phyloP scores from a whole-genome alignment of 2,329 filamentous ascomycete genomes.

The Arthrobotrys pseudoclavata region DNA sequence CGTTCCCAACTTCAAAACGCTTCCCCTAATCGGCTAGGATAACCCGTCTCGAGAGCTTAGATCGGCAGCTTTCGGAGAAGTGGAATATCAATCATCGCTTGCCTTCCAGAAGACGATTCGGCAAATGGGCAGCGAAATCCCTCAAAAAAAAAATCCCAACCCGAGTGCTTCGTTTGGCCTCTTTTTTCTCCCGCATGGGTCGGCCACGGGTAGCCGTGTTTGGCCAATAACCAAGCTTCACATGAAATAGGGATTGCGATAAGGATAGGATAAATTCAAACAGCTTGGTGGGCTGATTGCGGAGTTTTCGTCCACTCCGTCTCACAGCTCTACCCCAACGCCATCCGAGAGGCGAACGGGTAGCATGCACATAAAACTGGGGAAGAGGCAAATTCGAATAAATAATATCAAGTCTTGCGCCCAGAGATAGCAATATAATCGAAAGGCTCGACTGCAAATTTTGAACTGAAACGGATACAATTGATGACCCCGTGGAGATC shows the following conservation, averaged over 20 bases:
- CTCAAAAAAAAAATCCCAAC: conserved; percentile 35
- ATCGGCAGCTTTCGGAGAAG: conserved; percentile 59
- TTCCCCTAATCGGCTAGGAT: conserved; percentile 57
- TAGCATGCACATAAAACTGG: conserved; percentile 27
- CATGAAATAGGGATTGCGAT: conserved; percentile 30
- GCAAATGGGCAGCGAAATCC: conserved; percentile 49
- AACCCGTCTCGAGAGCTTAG: conserved; percentile 53
- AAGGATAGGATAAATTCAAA: conserved; percentile 56
- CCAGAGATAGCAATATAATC: conserved; percentile 17
- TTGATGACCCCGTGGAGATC: conserved; percentile 31
- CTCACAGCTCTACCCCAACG: conserved; percentile 28
- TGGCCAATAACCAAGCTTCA: conserved; percentile 49
- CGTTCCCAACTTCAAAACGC: conserved; percentile 40
- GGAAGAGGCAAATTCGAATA: conserved; percentile 15
- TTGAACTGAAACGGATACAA: conserved; percentile 30
- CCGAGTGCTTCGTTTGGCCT: conserved; percentile 6
- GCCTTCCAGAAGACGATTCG: conserved; percentile 40
- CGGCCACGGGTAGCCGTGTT: conserved; percentile 50
- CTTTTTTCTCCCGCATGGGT: conserved; percentile 15
- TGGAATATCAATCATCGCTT: conserved; percentile 49
- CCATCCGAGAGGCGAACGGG: conserved; percentile 25
- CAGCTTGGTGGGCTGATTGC: conserved; percentile 27
- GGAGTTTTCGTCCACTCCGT: conserved; percentile 25
- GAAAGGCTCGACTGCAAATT: background rate
- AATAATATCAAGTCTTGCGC: conserved; percentile 19